Conservation (phyloP, 352 stramenopile species). For the Phytopythium chamaehyphon region DNA sequence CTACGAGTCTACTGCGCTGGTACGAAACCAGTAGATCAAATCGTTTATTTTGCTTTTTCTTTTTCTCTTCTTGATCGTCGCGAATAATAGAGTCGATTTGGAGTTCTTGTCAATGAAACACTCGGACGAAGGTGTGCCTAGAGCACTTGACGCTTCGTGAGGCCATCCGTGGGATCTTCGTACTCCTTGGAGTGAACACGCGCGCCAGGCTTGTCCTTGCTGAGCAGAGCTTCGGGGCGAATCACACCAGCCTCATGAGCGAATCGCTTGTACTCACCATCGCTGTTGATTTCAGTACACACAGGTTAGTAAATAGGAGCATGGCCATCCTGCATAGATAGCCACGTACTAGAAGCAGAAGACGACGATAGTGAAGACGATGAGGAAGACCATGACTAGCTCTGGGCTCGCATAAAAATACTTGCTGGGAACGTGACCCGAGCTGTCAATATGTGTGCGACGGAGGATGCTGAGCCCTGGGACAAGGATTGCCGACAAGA, state of each 20-base stretch:
- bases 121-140: neutral
- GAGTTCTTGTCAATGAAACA: too few species aligned
- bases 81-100: neutral
- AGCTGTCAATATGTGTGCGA: slow-evolving; percentile 25
- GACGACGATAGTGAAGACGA: slow-evolving; percentile 32
- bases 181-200: neutral
- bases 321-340: neutral
- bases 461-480: slow-evolving; percentile 43
- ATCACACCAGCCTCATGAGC: slow-evolving; percentile 26
- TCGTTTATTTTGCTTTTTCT: neutral
- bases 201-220: slow-evolving; percentile 4
- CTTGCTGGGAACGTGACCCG: slow-evolving; percentile 21
- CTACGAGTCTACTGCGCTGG: slow-evolving; percentile 22
- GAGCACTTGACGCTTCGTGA: neutral
- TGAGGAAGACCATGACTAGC: slow-evolving; percentile 44
- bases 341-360: slow-evolving; percentile 56
- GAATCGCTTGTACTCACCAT: slow-evolving; percentile 53
- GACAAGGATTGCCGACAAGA: slow-evolving; percentile 59
- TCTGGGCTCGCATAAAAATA: slow-evolving; percentile 51
- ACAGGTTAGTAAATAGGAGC: neutral
- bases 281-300: slow-evolving; percentile 17
- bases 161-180: neutral
- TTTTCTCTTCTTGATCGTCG: too few species aligned
- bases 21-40: neutral
- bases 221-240: slow-evolving; percentile 7